Evolutionary conservation across 2,329 filamentous ascomycete genomes (phyloP), one percentile per base, ranked within the genome.

Genomic region (Monilinia fructicola): DNA sequence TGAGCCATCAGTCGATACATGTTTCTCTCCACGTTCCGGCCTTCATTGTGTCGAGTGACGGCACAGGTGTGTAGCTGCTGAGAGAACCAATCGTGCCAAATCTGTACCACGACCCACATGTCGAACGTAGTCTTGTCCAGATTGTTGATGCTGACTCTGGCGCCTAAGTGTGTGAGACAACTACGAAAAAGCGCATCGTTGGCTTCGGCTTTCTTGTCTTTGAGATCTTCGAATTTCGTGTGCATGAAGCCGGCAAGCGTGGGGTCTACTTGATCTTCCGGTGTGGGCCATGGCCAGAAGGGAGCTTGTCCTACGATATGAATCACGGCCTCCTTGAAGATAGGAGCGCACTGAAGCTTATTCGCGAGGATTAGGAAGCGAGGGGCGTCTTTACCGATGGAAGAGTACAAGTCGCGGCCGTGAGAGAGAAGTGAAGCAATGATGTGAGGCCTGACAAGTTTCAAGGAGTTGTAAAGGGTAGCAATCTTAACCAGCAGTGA

Each of bases 81-180:
- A 10, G 58, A 55, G 54, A 74, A 71, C 73, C 73, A 74, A 48
- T 75, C 71, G 5, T 69, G 68, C 73, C 73, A 75, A 6, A 68
- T 31, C 35, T 70, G 67, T 5, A 69, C 69, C 11, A 73, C 44
- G 35, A 69, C 46, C 67, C 70, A 74, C 2, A 67, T 54, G n/a
- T 69, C 64, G n/a, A 65, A 68, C 4, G 76, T 60, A 62, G 79
- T 75, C 18, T 68, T 68, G 3, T 68, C 26, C 3, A 62, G 10
- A 1, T 42, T 44, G 14, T 23, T 40, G 4, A 71, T 52, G 6
- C 40, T 60, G 0, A 71, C 21, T 18, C 67, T 63, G 0, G 62
- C 26, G 2, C 61, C 60, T 2, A 66, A 52, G 14, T 70, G 31
- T 1, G 26, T 16, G 14, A 73, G 48, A 11, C 65, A 65, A 21